Base-by-base conservation (phyloP, 139 green algal genomes). In the Volvox reticuliferus region DNA sequence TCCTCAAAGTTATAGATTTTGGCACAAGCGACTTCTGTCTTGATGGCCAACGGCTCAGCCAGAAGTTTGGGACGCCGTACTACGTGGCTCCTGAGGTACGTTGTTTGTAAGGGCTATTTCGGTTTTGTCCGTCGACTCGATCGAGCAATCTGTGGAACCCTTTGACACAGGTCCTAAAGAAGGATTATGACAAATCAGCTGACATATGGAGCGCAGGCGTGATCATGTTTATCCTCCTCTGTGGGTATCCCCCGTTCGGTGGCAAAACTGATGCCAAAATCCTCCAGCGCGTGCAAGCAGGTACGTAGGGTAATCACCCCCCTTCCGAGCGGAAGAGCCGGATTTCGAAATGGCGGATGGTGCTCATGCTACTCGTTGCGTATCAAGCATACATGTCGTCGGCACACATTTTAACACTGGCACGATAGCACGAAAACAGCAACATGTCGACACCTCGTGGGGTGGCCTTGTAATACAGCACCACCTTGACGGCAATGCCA, bases 1-100 rank as follows among this genome's bases (percentile, higher is more conserved):
- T 87, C 18, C 93, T 99, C 24, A 98, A 98, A 91, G 96, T 96
- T 85, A 99, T 97, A 61, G 98, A 99, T 89, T 99, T 99, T 93
- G 98, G 98, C 44, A 97, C 99, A 50, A 96, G 93, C 22, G 95
- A 96, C 55, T 99, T 98, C 91, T 98, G 96, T 94, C 94, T 96
- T 82, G 93, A 94, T 19, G 95, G 96, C 1, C 93, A 99, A 81
- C 78, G 93, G 21, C 97, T 99, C 5, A 86, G 83, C 19, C 89
- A 98, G 61, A 96, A 98, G 71, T 96, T 99, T 78, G 97, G 96
- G 30, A 96, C 92, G 80, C 96, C 97, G 67, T 99, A 99, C 93
- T 99, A 99, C 85, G 95, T 99, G 22, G 97, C 97, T 0, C 97
- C 97, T 26, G 92, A 94, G 94, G 96, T 98, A 75, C 0, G 89